Conservation (phyloP, 345 rosid genomes). For the Syzygium aromaticum region DNA sequence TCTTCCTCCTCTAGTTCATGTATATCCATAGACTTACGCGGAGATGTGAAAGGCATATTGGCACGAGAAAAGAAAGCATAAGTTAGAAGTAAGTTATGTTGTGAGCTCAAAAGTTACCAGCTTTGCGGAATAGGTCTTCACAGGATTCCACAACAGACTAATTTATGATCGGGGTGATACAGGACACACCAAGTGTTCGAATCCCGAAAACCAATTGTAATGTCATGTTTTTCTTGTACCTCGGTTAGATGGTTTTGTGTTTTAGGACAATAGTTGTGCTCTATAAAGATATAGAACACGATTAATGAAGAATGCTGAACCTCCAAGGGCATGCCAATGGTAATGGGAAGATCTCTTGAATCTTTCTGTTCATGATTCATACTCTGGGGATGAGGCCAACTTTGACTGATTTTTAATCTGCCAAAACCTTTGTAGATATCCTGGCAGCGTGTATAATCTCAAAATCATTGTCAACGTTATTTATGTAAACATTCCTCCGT, state of each 20-base stretch:
- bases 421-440: not conserved
- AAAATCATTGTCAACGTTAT: not conserved
- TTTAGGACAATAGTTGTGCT: not conserved
- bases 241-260: not conserved
- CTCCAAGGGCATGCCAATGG: not conserved
- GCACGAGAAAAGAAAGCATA: not conserved
- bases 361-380: not conserved
- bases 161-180: not conserved
- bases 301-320: not conserved
- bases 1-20: not conserved
- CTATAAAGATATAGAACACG: not conserved
- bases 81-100: not conserved
- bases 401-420: not conserved
- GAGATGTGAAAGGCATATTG: not conserved
- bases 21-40: not conserved
- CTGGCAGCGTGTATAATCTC: not conserved
- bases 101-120: not conserved
- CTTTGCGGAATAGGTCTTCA: not conserved
- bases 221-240: not conserved
- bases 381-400: not conserved
- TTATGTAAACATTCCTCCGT: not conserved
- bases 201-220: not conserved
- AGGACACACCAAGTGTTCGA: not conserved
- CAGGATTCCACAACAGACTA: not conserved
- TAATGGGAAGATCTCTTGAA: not conserved